Base-by-base conservation (phyloP, 2,329 filamentous ascomycete species). In the Dissoconium aciculare region DNA sequence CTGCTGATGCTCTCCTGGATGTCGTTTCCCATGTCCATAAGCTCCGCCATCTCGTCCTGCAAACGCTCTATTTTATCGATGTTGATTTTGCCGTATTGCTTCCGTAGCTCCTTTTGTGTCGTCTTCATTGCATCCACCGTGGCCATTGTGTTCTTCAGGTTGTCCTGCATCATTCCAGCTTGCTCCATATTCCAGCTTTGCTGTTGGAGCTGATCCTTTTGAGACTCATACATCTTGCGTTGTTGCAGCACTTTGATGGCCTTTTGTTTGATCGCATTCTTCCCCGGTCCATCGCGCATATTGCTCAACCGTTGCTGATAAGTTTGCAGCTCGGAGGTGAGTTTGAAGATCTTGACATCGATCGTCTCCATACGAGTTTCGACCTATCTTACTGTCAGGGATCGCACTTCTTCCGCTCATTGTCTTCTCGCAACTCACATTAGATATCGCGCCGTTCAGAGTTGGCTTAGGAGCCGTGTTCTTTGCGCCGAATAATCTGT, bases 111-210 rank as follows among this genome's bases (percentile, higher is more conserved):
- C 62, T 93, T 93, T 49, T 89, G 93, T 14, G 87, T 94, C 2
- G 79, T 84, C 69, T 94, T 91, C 72, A 98, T 87, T 8, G 87
- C 85, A 55, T 95, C 87, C 26, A 95, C 85, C 15, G 89, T 94
- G 11, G 84, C 91, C 85, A 94, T 94, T 40, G 89, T 87, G 57
- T 95, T 95, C 57, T 91, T 89, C 31, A 98, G 70, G 53, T 95
- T 95, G 60, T 95, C 87, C 62, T 92, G 84, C 87, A 95, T 94
- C 69, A 85, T 91, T 54, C 80, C 79, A 3, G 87, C 85, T 60
- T 94, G 85, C 62, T 95, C 85, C 85, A 98, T 94, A 62, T 95
- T 95, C 85, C 85, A 95, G 13, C 82, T 82, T 60, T 98, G 89
- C 42, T 78, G 71, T 59, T 92, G 80, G 32, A 95, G 74, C 60